Evolutionary conservation across 257 asterid species (phyloP).

Genomic region (Ocimum tenuiflorum): DNA sequence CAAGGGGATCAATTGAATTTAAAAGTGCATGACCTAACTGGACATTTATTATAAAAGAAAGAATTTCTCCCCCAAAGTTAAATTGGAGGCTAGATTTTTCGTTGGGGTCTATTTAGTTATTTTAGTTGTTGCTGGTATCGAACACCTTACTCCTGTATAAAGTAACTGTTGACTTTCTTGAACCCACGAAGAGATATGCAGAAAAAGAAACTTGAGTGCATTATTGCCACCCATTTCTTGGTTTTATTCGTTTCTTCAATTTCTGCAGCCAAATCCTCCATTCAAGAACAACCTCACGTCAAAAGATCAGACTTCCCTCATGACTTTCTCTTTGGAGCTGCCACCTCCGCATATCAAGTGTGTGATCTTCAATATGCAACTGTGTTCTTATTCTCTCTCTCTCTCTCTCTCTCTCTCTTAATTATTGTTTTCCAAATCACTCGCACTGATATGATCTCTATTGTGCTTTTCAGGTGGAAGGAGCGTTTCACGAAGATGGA

Average conservation of each 20-base stretch:
- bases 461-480: slow-evolving; percentile 49
- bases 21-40: too few species aligned
- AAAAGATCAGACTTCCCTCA: slow-evolving; percentile 49
- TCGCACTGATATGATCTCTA: not conserved
- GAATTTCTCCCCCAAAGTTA: too few species aligned
- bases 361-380: not conserved
- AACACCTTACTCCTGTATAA: too few species aligned
- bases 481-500: slow-evolving; percentile 65
- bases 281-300: slow-evolving; percentile 18
- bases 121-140: too few species aligned
- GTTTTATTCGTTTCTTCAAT: slow-evolving; percentile 4
- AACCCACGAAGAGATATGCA: not conserved
- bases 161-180: too few species aligned
- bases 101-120: too few species aligned
- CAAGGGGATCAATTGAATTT: too few species aligned
- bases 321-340: slow-evolving; percentile 68
- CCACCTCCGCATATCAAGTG: slow-evolving; percentile 57
- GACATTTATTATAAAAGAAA: too few species aligned
- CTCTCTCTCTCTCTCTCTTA: too few species aligned
- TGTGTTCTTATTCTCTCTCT: too few species aligned
- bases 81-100: too few species aligned
- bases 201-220: not conserved
- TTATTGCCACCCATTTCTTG: not conserved
- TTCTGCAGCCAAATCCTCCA: slow-evolving; percentile 10
- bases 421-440: not conserved